phyloP scores from a whole-genome alignment of 352 stramenopile genomes.

The Pythium monospermum region DNA sequence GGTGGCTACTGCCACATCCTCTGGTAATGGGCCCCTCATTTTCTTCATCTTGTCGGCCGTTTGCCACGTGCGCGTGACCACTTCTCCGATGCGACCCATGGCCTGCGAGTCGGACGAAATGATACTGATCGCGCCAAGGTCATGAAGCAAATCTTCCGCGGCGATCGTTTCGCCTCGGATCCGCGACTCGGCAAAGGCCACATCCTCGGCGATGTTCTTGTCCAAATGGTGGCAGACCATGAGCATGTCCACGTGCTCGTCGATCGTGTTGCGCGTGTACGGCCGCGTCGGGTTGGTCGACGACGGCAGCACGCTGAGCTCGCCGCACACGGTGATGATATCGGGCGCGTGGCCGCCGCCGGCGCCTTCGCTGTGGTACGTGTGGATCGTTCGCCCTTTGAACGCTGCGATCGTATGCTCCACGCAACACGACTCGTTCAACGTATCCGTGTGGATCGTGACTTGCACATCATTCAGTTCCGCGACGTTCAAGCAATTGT shows the following conservation, averaged over 20 bases:
- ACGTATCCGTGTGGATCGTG: conserved; percentile 97
- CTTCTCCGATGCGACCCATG: conserved; percentile 96
- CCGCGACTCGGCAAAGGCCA: conserved; percentile 96
- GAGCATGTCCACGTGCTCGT: conserved; percentile 98
- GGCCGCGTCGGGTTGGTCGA: conserved; percentile 96
- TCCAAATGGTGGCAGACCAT: conserved; percentile 99
- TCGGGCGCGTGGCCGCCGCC: conserved; percentile 94
- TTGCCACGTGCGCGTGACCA: conserved; percentile 96
- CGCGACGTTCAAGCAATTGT: conserved; percentile 88
- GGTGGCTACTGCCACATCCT: too few species aligned
- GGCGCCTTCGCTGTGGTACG: conserved; percentile 94
- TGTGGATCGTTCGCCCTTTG: conserved; percentile 95
- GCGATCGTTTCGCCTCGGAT: conserved; percentile 97
- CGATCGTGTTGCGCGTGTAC: conserved; percentile 96
- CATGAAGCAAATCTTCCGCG: conserved; percentile 96
- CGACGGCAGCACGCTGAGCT: conserved; percentile 92
- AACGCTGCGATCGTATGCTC: conserved; percentile 95
- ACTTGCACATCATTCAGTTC: conserved; percentile 93
- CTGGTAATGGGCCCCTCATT: conserved; percentile 81
- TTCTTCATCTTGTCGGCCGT: conserved; percentile 98
- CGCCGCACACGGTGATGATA: conserved; percentile 95
- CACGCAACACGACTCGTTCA: conserved; percentile 96
- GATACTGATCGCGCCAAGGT: conserved; percentile 96
- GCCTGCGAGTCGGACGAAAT: conserved; percentile 96
- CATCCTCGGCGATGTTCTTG: conserved; percentile 94